A percentile compares a stretch with the other conserved stretches of the same genome.
phyloP scores from a whole-genome alignment of 306 rosid genomes.

The Prosopis cineraria region DNA sequence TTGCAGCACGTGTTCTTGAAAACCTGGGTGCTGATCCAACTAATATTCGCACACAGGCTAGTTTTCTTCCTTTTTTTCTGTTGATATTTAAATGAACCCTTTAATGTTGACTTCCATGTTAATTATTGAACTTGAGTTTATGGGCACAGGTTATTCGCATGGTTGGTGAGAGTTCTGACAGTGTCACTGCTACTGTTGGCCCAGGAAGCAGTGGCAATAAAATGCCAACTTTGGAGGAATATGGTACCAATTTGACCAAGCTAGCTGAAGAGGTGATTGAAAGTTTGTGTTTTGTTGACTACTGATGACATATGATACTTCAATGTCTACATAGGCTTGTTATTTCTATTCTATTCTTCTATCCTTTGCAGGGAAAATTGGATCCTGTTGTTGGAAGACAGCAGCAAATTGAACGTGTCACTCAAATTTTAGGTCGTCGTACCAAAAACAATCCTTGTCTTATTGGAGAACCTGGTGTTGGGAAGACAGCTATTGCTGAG shows the following conservation, averaged over 20 bases:
- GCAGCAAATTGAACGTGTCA: constrained; percentile 92
- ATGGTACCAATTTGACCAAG: constrained; percentile 96
- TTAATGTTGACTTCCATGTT: neutral
- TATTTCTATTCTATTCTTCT: constrained; percentile 14
- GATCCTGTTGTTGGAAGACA: constrained; percentile 99
- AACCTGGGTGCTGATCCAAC: constrained; percentile 96
- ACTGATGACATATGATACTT: constrained; percentile 26
- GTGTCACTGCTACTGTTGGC: constrained; percentile 87
- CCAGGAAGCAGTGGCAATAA: constrained; percentile 85
- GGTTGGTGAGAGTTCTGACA: constrained; percentile 99
- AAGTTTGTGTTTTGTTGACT: neutral
- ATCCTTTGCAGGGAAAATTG: constrained; percentile 74
- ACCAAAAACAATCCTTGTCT: constrained; percentile 97
- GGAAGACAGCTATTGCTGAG: constrained; percentile 99
- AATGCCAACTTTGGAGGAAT: constrained; percentile 98
- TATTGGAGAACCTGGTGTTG: constrained; percentile 99
- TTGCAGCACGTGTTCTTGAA: constrained; percentile 99
- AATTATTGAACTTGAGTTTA: constrained; percentile 16
- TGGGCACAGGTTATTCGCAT: constrained; percentile 87
- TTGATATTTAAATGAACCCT: neutral
- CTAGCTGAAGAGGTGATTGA: constrained; percentile 85
- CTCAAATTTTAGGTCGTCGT: constrained; percentile 93
- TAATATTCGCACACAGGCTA: constrained; percentile 95
- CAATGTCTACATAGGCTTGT: constrained; percentile 3
- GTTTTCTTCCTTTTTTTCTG: constrained; percentile 15